Percentiles rank a stretch among this genome's conserved stretches.
Evolutionary conservation across 2,329 filamentous ascomycete species (phyloP).

Genomic region (Cryphonectria naterciae): DNA sequence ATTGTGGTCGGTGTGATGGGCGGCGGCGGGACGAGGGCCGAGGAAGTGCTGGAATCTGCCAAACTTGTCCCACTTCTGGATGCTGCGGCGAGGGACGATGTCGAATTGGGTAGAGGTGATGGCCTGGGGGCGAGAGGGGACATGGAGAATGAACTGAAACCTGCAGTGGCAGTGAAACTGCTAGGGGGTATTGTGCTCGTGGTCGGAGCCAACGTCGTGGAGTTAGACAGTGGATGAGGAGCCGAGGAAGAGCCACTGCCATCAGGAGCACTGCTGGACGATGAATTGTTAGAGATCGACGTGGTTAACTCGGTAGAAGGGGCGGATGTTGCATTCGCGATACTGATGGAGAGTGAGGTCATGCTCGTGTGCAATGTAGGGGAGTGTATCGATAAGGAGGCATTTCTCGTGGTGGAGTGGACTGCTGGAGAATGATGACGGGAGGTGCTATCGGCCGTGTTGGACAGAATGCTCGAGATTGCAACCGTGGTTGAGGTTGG

Average conservation of each 20-base stretch:
- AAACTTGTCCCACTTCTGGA: not conserved
- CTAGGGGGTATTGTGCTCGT: not conserved
- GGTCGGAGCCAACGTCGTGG: not conserved
- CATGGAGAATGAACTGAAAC: not conserved
- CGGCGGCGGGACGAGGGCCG: not conserved
- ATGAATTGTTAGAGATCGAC: not conserved
- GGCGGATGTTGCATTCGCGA: not conserved
- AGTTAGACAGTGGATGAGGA: not conserved
- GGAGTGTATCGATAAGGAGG: not conserved
- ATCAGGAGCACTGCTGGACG: not conserved
- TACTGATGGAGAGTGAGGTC: not conserved
- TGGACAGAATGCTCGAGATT: not conserved
- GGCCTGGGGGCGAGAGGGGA: not conserved
- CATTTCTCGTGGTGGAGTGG: not conserved
- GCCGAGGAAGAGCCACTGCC: not conserved
- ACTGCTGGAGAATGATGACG: not conserved
- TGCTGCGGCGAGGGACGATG: not conserved
- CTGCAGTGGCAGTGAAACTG: not conserved
- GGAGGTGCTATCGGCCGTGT: not conserved
- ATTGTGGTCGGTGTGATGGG: not conserved
- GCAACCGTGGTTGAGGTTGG: not conserved
- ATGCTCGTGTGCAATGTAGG: not conserved
- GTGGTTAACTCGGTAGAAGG: not conserved
- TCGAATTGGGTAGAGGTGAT: conserved; percentile 1
- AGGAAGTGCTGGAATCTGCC: not conserved